Conservation (phyloP, 2,329 filamentous ascomycete species). For the Colletotrichum tropicicola region DNA sequence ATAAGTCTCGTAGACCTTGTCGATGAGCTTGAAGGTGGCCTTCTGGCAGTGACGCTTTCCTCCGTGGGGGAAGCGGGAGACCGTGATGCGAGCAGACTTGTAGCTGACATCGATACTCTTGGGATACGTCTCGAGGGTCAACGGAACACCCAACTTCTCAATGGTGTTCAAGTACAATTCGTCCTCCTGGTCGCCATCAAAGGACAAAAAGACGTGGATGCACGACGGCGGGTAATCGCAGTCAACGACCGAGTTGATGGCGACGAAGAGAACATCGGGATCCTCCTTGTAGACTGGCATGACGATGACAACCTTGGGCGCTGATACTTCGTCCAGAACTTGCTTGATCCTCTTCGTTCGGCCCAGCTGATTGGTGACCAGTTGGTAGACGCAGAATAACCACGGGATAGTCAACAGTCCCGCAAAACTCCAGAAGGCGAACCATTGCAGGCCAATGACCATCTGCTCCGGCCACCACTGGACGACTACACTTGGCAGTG, state of each 20-base stretch:
- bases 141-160: conserved; percentile 82
- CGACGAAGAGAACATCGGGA: conserved; percentile 82
- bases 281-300: conserved; percentile 98
- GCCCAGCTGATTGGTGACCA: conserved; percentile 87
- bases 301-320: conserved; percentile 93
- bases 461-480: conserved; percentile 75
- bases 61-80: conserved; percentile 92
- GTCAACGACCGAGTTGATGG: conserved; percentile 90
- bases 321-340: conserved; percentile 82
- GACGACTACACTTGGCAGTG: conserved; percentile 77
- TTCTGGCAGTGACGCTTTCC: conserved; percentile 96
- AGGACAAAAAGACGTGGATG: conserved; percentile 94
- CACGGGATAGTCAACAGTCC: conserved; percentile 86
- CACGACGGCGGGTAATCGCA: conserved; percentile 94
- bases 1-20: conserved; percentile 90
- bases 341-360: conserved; percentile 84
- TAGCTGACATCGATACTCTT: conserved; percentile 92
- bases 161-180: conserved; percentile 90
- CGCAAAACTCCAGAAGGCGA: conserved; percentile 94
- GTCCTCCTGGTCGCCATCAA: conserved; percentile 89
- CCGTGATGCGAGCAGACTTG: conserved; percentile 82
- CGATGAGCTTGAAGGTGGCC: conserved; percentile 89
- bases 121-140: conserved; percentile 81
- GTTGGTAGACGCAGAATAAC: conserved; percentile 91
- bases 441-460: conserved; percentile 85